Conservation (phyloP, 2,329 filamentous ascomycete species). For the Colletotrichum tamarilloi region DNA sequence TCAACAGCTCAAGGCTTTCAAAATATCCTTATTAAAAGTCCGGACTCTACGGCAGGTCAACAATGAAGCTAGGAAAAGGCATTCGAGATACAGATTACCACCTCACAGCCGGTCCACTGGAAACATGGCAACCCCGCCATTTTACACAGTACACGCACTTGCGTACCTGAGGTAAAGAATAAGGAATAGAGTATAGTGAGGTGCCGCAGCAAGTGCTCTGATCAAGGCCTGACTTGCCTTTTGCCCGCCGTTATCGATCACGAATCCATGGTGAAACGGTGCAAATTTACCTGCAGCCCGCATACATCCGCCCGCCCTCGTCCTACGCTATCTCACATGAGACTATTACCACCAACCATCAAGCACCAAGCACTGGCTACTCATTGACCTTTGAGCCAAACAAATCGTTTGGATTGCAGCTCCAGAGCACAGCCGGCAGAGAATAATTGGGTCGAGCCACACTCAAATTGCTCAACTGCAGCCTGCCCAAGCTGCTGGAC, state of each 20-base stretch:
- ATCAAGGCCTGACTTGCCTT: background rate
- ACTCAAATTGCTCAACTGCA: background rate
- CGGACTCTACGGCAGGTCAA: background rate
- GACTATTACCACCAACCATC: background rate
- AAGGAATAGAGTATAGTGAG: too few species aligned
- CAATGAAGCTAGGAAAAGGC: background rate
- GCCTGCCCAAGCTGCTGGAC: slow-evolving; percentile 5
- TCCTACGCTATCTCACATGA: background rate
- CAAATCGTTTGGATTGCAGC: background rate
- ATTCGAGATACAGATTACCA: slow-evolving; percentile 11
- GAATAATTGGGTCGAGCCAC: slow-evolving; percentile 1
- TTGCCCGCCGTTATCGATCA: slow-evolving; percentile 22
- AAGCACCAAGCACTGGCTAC: background rate
- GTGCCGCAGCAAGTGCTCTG: background rate
- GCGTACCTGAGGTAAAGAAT: too few species aligned
- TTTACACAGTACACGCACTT: slow-evolving; percentile 2
- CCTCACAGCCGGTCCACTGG: slow-evolving; percentile 6
- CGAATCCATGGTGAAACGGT: slow-evolving; percentile 27
- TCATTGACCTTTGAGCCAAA: background rate
- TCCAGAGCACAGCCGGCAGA: background rate
- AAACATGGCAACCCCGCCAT: slow-evolving; percentile 11
- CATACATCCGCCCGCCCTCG: slow-evolving; percentile 1
- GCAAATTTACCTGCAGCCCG: slow-evolving; percentile 14
- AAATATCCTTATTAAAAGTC: too few species aligned
- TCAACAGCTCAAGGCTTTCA: background rate